Base-by-base conservation (phyloP, 305 asterid genomes). In the Fraxinus sp. region DNA sequence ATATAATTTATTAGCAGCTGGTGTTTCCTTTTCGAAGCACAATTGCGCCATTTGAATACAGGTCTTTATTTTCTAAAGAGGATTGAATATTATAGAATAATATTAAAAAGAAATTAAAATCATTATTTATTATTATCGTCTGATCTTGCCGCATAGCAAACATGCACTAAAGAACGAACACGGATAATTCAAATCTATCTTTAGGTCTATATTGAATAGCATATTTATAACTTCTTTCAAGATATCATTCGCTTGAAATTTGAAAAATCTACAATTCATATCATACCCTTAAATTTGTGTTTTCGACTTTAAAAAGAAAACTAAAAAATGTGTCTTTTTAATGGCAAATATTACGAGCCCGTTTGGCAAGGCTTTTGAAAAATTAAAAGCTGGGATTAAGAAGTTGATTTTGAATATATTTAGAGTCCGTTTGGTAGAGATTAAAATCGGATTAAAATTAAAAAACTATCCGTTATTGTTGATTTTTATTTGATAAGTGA, bases 101-200 rank as follows among this genome's bases (percentile, higher is more conserved):
- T 75, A 88, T 85, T 77, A 86, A 89, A 84, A 86, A 4, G 84
- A 87, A 82, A 80, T 80, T 79, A 73, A 16, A 76, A 77, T 32
- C 55, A 20, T 36, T 82, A 39, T 35, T 87, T 85, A 81, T 79
- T 84, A 89, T 90, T 90, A n/a, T 87, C 59, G 0, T 9, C 73
- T 20, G 10, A 64, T 64, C 7, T 64, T 64, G 35, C 30, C 5
- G 3, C 16, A 10, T 64, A 3, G 32, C 73, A 64, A 64, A 24
- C 33, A 64, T 3, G 64, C 64, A 1, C 64, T 55, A 5, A n/a
- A 55, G 64, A 55, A n/a, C 9, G 5, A 55, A n/a, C 24, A 55
- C 64, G 7, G 24, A n/a, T 52, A 52, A 52, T 52, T 52, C 22
- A 52, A 49, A 49, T 14, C 62, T 16, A 49, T 49, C 62, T 14